These are phyloP conservation scores for Leccinum subgranulosum DNA, from an alignment of 768 basidiomycete species.

Conservation along the genomic window DNA sequence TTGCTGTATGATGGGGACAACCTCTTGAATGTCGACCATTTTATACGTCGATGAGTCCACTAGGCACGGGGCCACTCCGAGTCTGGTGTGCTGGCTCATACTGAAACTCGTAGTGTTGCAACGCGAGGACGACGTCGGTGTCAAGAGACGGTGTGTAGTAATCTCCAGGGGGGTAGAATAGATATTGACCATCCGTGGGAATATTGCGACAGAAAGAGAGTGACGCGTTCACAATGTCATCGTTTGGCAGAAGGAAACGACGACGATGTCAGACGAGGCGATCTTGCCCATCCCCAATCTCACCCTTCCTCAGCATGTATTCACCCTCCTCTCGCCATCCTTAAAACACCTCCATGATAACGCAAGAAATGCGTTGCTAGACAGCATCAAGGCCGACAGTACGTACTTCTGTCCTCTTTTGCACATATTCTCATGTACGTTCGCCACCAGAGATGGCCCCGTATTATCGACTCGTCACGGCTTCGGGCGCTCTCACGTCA, in stretches of 20 bases:
- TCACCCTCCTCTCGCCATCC: slow-evolving; percentile 61
- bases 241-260: background rate
- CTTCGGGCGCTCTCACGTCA: slow-evolving; percentile 43
- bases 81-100: background rate
- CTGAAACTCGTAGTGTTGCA: background rate
- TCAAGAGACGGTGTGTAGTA: background rate
- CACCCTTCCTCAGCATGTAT: slow-evolving; percentile 73
- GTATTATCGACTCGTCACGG: slow-evolving; percentile 63
- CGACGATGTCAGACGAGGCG: slow-evolving; percentile 75
- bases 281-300: slow-evolving; percentile 88
- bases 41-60: slow-evolving; percentile 2
- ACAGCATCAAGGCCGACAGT: slow-evolving; percentile 80
- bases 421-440: background rate
- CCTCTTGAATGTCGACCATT: background rate
- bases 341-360: slow-evolving; percentile 63
- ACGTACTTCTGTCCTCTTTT: slow-evolving; percentile 27
- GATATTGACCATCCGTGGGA: background rate
- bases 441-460: slow-evolving; percentile 76
- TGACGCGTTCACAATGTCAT: slow-evolving; percentile 17
- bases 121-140: background rate
- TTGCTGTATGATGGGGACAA: background rate
- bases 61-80: background rate
- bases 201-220: background rate
- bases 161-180: background rate
- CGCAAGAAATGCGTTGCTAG: slow-evolving; percentile 62